Evolutionary conservation across 1,284 basidiomycete species (phyloP), one percentile per base, ranked within the genome.

Genomic region (Farysia itapuensis): DNA sequence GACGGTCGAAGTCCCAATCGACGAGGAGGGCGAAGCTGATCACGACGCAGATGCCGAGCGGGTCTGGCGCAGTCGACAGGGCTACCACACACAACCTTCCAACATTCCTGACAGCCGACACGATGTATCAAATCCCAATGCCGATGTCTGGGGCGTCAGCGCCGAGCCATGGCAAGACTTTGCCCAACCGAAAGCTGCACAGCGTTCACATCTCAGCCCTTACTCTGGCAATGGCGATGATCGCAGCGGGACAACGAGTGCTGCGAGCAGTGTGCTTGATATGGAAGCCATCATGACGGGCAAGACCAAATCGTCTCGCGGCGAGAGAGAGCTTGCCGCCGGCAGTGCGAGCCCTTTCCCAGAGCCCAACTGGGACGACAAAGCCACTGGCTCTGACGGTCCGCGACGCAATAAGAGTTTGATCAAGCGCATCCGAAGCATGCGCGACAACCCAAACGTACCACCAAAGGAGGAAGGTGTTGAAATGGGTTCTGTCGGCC

Each of bases 101-200:
- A 59, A 54, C 36, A 39, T 53, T 2, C 56, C 50, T 31, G 47
- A 63, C 34, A 56, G 54, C 31, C 64, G 59, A 24, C 50, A 43
- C 38, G 60, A 65, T 31, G 57, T 54, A 14, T 61, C 59, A 19
- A 70, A 66, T 35, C 69, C 69, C 25, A 60, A 72, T 28, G 70
- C 72, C 19, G 73, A 73, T 26, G 63, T 70, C 4, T 74, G 71
- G 69, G 73, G 73, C 34, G 67, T 71, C 26, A 54, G 52, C 23
- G 42, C 64, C 18, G 73, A 75, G 47, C 73, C 73, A 12, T 75
- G 73, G 73, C 72, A 74, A 39, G 73, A 75, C 40, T 74, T 75
- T 42, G 68, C 70, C 3, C 46, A 50, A 16, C 70, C 71, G 14
- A 57, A 63, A 24, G 35, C 56, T 7, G 43, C 37, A n/a, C 35